Evolutionary conservation across 768 basidiomycete genomes (phyloP).

Genomic region (Lactarius sanguifluus): DNA sequence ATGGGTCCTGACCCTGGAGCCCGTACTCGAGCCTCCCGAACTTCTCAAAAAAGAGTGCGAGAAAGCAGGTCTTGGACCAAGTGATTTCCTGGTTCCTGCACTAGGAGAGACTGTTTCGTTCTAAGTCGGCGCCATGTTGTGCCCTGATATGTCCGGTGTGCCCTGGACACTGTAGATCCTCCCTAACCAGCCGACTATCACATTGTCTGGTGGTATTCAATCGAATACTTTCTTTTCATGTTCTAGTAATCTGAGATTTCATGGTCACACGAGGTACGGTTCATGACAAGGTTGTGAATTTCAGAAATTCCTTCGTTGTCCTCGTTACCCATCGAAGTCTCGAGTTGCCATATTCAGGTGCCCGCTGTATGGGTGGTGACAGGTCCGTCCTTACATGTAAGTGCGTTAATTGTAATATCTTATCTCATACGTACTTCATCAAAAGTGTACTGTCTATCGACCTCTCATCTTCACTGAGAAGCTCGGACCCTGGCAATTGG

Average conservation of each 20-base stretch:
- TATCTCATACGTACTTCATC: background rate
- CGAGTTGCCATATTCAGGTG: background rate
- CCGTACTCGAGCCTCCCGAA: conserved; percentile 60
- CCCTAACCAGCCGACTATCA: background rate
- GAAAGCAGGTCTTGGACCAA: conserved; percentile 51
- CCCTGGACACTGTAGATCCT: background rate
- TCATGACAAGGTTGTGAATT: background rate
- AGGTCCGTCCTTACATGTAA: background rate
- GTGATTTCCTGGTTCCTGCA: conserved; percentile 54
- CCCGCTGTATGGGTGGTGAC: background rate
- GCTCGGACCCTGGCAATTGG: background rate
- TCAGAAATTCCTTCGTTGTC: background rate
- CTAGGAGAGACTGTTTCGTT: conserved; percentile 57
- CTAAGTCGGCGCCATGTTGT: conserved; percentile 8
- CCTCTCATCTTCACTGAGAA: background rate
- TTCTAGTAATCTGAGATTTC: background rate
- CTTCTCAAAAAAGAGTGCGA: conserved; percentile 52
- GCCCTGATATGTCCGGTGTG: background rate
- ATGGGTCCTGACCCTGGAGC: conserved; percentile 53
- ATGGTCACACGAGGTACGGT: background rate
- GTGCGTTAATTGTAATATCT: background rate
- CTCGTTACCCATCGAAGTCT: background rate
- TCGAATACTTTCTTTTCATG: background rate
- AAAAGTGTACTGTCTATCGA: background rate
- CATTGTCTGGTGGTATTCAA: background rate